phyloP scores from a whole-genome alignment of 306 rosid genomes.

The Quercus robur region DNA sequence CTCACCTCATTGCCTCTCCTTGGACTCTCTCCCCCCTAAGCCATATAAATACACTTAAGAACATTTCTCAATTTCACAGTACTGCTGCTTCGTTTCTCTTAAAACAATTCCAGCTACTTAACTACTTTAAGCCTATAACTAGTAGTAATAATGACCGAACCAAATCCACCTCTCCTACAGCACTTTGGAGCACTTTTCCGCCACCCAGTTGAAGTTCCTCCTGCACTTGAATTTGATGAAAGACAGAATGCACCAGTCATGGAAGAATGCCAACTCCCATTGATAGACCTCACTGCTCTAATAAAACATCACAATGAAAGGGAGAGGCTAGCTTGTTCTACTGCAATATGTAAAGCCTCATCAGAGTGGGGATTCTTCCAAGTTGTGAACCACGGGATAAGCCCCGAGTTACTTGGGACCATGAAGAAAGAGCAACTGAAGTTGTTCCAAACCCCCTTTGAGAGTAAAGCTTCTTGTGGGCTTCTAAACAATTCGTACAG shows the following conservation, averaged over 20 bases:
- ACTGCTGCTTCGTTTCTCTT: conserved; percentile 13
- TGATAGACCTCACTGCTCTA: conserved; percentile 72
- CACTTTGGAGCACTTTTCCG: conserved; percentile 50
- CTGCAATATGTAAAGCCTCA: conserved; percentile 62
- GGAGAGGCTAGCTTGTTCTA: conserved; percentile 49
- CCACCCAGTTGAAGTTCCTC: conserved; percentile 20
- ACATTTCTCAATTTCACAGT: conserved; percentile 13
- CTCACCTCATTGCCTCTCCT: conserved; percentile 31
- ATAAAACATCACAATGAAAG: conserved; percentile 26
- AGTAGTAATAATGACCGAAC: conserved; percentile 38
- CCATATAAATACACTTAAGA: conserved; percentile 38
- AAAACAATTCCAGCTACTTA: background rate
- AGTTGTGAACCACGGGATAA: conserved; percentile 80
- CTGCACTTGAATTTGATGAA: conserved; percentile 9
- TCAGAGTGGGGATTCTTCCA: conserved; percentile 91
- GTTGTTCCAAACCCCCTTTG: conserved; percentile 61
- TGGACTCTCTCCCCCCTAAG: conserved; percentile 15
- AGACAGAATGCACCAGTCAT: conserved; percentile 21
- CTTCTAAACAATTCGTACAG: conserved; percentile 68
- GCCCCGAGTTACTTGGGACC: conserved; percentile 41
- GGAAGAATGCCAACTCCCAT: conserved; percentile 67
- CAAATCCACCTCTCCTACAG: conserved; percentile 71
- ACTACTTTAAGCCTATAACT: background rate
- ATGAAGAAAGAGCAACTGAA: conserved; percentile 71
- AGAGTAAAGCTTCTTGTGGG: conserved; percentile 52